Evolutionary conservation across 2,329 filamentous ascomycete species (phyloP), one percentile per base, ranked within the genome.

Genomic region (Phoma sp.): DNA sequence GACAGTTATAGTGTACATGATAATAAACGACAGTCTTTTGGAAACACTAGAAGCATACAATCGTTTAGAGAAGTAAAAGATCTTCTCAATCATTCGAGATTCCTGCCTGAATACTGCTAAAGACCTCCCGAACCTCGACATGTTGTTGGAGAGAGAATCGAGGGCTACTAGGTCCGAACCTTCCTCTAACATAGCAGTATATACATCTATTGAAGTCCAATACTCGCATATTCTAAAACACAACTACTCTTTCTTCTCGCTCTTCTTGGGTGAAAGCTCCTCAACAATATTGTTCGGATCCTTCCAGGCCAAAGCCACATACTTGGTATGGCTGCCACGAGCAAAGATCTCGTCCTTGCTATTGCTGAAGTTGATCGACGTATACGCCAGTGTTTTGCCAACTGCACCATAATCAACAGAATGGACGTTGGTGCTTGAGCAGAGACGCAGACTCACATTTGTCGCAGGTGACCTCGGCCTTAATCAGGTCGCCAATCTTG

Each of bases 311-410:
- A 82, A 62, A 4, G 83, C 80, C 17, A 88, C 78, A 62, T 84
- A 87, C 79, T 89, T 89, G 2, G 86, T 89, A 72, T 89, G 86
- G 64, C 86, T 88, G 3, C 86, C 86, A 55, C 86, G 77, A 2
- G 86, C 86, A 49, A 89, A 82, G 8, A 88, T 57, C 45, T 88
- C 81, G 43, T 85, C 79, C 52, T 84, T 82, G 15, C 69, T 74
- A 61, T 88, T 88, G 55, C 76, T 79, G 70, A 89, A 89, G 43
- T 78, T 79, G 61, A 88, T 85, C 3, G 78, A 83, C 0, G 86
- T 89, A 65, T 81, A 89, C 6, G 86, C 86, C 32, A 88, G 75
- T 2, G 83, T 88, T 71, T 88, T 88, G 24, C 86, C 86, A 65
- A 88, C 84, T 85, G 52, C 8, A 10, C 29, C 19, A 0, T 19